Percentiles rank a stretch among this genome's conserved stretches.
Conservation (phyloP, 257 asterid species). For the Eustoma russellianum region DNA sequence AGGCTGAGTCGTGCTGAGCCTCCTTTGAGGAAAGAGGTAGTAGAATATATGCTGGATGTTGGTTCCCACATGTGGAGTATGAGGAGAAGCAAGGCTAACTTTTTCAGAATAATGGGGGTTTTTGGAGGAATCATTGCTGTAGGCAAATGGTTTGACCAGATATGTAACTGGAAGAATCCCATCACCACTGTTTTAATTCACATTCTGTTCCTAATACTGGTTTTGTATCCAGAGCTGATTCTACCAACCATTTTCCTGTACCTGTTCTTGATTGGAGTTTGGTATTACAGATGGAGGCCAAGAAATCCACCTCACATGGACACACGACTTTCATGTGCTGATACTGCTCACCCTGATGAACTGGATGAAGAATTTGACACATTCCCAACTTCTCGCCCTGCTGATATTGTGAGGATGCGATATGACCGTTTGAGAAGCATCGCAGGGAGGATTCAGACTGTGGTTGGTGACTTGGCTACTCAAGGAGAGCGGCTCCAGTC, state of each 20-base stretch:
- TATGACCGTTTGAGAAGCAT: constrained; percentile 43
- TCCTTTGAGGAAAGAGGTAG: constrained; percentile 40
- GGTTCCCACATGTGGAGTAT: constrained; percentile 55
- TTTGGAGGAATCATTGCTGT: constrained; percentile 32
- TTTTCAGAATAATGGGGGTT: constrained; percentile 44
- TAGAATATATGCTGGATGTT: constrained; percentile 45
- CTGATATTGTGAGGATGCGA: constrained; percentile 43
- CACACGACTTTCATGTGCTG: constrained; percentile 40
- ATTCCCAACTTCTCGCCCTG: constrained; percentile 41
- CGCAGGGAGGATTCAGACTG: constrained; percentile 41
- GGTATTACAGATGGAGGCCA: constrained; percentile 50
- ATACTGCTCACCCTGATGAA: constrained; percentile 37
- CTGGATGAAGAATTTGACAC: constrained; percentile 47
- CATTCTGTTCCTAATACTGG: constrained; percentile 34
- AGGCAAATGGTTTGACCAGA: constrained; percentile 47
- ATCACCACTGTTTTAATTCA: constrained; percentile 41
- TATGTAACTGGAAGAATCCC: constrained; percentile 46
- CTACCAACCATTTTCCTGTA: constrained; percentile 43
- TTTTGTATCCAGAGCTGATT: constrained; percentile 41
- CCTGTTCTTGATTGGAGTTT: constrained; percentile 39
- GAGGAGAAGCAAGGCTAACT: constrained; percentile 53
- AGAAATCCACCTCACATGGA: constrained; percentile 53
- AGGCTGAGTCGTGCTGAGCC: constrained; percentile 48
- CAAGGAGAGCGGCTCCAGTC: constrained; percentile 46
- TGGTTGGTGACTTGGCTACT: constrained; percentile 49